These are phyloP conservation scores for Pholiota conissans DNA, from an alignment of 768 basidiomycete species.

Conservation along the genomic window DNA sequence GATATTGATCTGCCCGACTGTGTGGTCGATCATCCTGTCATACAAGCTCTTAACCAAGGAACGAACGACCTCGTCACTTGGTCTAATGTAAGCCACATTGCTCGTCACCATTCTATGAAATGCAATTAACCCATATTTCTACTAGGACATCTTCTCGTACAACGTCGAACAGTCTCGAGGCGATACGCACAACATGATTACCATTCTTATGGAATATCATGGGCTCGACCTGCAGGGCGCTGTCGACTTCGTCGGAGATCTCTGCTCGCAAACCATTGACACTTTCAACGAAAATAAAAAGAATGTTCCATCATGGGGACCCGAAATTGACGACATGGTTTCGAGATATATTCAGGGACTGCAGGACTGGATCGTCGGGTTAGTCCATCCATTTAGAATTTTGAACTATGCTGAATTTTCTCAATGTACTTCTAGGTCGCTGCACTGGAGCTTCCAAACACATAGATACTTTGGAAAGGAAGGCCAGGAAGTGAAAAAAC, in stretches of 20 bases:
- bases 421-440: conserved; percentile 33
- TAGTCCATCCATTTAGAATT: conserved; percentile 13
- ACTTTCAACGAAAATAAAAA: conserved; percentile 47
- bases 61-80: conserved; percentile 82
- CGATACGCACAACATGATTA: conserved; percentile 72
- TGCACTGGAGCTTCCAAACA: conserved; percentile 74
- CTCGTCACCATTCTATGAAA: not conserved
- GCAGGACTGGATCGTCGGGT: conserved; percentile 72
- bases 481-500: conserved; percentile 54
- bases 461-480: conserved; percentile 67
- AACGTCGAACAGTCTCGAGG: conserved; percentile 72
- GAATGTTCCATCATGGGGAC: conserved; percentile 61
- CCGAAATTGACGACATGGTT: conserved; percentile 59
- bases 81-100: conserved; percentile 62
- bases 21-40: conserved; percentile 65
- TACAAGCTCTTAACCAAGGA: conserved; percentile 60
- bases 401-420: not conserved
- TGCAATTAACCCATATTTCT: not conserved
- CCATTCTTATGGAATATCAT: conserved; percentile 65
- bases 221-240: conserved; percentile 60
- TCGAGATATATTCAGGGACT: conserved; percentile 59
- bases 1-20: conserved; percentile 70
- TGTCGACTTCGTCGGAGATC: conserved; percentile 61
- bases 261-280: conserved; percentile 57
- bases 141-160: conserved; percentile 73